These are phyloP conservation scores for Dryas drummondii DNA, from an alignment of 306 rosid genomes.

Conservation along the genomic window DNA sequence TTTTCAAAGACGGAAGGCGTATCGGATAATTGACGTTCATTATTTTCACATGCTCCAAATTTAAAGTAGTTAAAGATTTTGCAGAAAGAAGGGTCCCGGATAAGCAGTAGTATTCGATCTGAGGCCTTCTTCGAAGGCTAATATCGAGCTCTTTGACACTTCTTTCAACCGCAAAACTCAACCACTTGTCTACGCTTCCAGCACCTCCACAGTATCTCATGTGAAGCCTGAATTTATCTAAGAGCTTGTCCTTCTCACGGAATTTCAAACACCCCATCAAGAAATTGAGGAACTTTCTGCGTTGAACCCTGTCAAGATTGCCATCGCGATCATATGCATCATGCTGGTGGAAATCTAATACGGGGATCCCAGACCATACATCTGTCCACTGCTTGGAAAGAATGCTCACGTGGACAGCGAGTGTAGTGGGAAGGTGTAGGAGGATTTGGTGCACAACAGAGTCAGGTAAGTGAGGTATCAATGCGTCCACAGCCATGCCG, in stretches of 20 bases:
- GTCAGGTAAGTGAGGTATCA: neutral
- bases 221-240: neutral
- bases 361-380: neutral
- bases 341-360: neutral
- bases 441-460: neutral
- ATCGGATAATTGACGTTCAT: neutral
- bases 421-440: neutral
- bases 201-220: neutral
- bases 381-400: constrained; percentile 2
- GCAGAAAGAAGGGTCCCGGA: neutral
- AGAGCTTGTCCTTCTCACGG: neutral
- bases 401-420: neutral
- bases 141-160: neutral
- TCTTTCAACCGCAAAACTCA: neutral
- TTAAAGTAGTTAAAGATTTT: neutral
- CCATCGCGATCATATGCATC: neutral
- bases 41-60: neutral
- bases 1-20: neutral
- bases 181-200: neutral
- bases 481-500: no score
- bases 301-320: neutral
- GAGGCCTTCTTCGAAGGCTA: neutral
- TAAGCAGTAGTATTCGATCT: neutral
- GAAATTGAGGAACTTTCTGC: neutral
- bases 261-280: neutral